Evolutionary conservation across 148 eudicot species (phyloP).

Genomic region (Nyssa sinensis): DNA sequence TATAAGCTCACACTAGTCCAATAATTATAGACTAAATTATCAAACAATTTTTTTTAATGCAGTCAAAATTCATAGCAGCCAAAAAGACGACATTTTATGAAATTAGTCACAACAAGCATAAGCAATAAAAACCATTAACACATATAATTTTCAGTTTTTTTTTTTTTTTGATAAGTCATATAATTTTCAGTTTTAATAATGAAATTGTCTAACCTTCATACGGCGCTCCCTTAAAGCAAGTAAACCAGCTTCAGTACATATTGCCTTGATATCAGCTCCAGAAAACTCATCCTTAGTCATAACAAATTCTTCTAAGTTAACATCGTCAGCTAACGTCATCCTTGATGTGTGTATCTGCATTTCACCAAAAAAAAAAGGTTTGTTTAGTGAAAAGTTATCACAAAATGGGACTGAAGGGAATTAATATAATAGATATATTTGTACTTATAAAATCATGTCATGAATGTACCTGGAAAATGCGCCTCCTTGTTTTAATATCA

Average conservation of each 20-base stretch:
- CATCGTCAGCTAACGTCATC: slow-evolving; percentile 86
- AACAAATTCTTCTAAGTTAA: slow-evolving; percentile 81
- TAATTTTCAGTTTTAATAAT: neutral
- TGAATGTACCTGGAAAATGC: slow-evolving; percentile 58
- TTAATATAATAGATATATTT: neutral
- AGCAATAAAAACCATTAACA: neutral
- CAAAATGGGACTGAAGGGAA: neutral
- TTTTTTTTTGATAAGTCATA: no score
- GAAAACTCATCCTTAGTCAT: slow-evolving; percentile 90
- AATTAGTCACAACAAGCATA: neutral
- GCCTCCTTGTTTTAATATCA: slow-evolving; percentile 74
- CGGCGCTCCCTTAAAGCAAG: slow-evolving; percentile 84
- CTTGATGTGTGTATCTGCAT: slow-evolving; percentile 75
- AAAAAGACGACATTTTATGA: neutral
- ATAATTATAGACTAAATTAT: neutral
- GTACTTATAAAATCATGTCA: neutral
- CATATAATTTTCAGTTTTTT: no score
- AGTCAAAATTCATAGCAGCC: neutral
- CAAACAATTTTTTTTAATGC: neutral
- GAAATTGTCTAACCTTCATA: slow-evolving; percentile 62
- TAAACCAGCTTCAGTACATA: slow-evolving; percentile 86
- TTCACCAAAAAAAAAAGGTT: neutral
- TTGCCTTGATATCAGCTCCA: slow-evolving; percentile 86
- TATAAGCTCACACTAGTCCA: neutral
- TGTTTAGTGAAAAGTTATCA: neutral